Percentiles rank a stretch among this genome's conserved stretches.
Evolutionary conservation across 1,139 yeast genomes (phyloP).

Genomic region (Saccharomyces pastorianus): DNA sequence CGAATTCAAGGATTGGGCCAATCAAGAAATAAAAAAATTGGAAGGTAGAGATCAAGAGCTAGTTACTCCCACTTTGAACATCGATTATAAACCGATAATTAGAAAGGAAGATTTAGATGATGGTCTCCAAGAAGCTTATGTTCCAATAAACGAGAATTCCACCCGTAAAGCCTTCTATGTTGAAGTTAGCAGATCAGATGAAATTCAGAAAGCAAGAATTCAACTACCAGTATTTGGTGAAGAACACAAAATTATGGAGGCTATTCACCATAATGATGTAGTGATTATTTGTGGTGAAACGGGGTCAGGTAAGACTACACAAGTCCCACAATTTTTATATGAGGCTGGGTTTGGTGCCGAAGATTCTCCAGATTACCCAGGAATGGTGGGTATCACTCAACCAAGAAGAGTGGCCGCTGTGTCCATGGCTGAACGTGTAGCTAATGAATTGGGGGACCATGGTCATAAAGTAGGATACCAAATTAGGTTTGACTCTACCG

Average conservation of each 20-base stretch:
- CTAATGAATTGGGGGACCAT: slow-evolving; percentile 73
- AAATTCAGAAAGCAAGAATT: slow-evolving; percentile 58
- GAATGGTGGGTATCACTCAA: slow-evolving; percentile 93
- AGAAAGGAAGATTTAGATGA: slow-evolving; percentile 60
- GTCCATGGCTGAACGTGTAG: slow-evolving; percentile 89
- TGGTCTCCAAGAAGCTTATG: slow-evolving; percentile 49
- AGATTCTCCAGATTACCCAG: slow-evolving; percentile 59
- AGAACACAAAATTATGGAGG: slow-evolving; percentile 93
- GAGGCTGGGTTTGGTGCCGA: slow-evolving; percentile 80
- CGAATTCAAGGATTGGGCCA: slow-evolving; percentile 50
- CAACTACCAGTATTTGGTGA: slow-evolving; percentile 83
- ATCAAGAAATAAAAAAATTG: slow-evolving; percentile 39
- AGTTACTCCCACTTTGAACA: slow-evolving; percentile 45
- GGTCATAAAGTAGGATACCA: slow-evolving; percentile 79
- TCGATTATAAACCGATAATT: slow-evolving; percentile 41
- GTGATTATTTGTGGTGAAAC: slow-evolving; percentile 90
- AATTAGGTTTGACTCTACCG: slow-evolving; percentile 78
- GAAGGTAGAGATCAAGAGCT: slow-evolving; percentile 50
- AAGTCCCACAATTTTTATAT: slow-evolving; percentile 67
- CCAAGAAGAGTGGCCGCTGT: slow-evolving; percentile 99
- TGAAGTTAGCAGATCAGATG: slow-evolving; percentile 53
- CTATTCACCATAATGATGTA: slow-evolving; percentile 85
- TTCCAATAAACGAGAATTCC: slow-evolving; percentile 47
- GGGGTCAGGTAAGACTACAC: slow-evolving; percentile 78
- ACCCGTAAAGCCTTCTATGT: slow-evolving; percentile 63